A percentile compares a stretch with the other conserved stretches of the same genome.
phyloP scores from a whole-genome alignment of 2,329 filamentous ascomycete species.

The Curvularia lunata region DNA sequence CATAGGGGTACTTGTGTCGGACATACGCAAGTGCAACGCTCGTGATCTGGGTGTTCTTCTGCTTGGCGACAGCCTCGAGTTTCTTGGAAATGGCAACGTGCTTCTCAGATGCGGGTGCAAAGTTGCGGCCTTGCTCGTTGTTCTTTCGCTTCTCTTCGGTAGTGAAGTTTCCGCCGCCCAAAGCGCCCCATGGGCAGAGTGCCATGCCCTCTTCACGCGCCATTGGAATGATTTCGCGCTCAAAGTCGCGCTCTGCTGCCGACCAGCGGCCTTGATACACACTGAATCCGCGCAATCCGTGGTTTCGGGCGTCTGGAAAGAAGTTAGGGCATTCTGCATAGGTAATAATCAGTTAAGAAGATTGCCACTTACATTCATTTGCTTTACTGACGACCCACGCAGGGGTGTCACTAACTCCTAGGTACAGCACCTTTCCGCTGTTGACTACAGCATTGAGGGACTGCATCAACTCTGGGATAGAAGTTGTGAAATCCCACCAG shows the following conservation, averaged over 20 bases:
- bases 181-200: conserved; percentile 61
- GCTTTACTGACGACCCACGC: conserved; percentile 55
- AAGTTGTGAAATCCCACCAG: conserved; percentile 51
- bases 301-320: conserved; percentile 64
- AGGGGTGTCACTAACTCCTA: conserved; percentile 49
- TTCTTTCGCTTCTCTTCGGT: conserved; percentile 39
- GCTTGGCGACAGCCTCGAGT: conserved; percentile 64
- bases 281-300: conserved; percentile 72
- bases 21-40: conserved; percentile 73
- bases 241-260: conserved; percentile 67
- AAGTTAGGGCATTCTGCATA: conserved; percentile 1
- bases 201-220: conserved; percentile 67
- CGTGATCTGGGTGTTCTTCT: conserved; percentile 65
- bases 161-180: conserved; percentile 58
- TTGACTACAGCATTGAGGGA: conserved; percentile 45
- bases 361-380: conserved; percentile 50
- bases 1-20: conserved; percentile 71
- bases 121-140: conserved; percentile 46
- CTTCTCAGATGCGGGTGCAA: conserved; percentile 53
- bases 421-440: conserved; percentile 49
- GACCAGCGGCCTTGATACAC: conserved; percentile 73
- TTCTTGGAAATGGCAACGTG: conserved; percentile 61
- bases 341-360: neutral
- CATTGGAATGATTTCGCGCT: conserved; percentile 75
- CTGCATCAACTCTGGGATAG: conserved; percentile 49